Percentiles rank a stretch among this genome's conserved stretches.
Conservation (phyloP, 2,329 filamentous ascomycete species). For the Pseudocercospora cruenta region DNA sequence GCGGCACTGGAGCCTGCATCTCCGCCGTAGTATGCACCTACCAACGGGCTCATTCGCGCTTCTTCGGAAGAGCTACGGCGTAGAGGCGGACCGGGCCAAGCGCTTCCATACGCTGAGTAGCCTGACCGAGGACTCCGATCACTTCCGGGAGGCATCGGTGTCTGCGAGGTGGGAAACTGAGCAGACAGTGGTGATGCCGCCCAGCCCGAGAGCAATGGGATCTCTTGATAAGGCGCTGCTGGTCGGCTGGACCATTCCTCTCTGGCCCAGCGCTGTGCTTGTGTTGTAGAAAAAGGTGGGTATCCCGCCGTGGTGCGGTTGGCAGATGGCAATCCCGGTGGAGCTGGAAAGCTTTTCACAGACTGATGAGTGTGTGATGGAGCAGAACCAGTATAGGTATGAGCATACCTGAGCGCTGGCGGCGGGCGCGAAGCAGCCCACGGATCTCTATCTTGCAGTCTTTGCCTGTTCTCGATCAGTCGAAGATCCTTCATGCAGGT, state of each 20-base stretch:
- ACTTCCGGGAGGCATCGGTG: constrained; percentile 31
- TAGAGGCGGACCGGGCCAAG: constrained; percentile 32
- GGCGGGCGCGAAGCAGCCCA: constrained; percentile 34
- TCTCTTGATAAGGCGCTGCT: constrained; percentile 30
- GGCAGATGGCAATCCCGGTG: constrained; percentile 29
- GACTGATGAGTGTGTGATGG: constrained; percentile 28
- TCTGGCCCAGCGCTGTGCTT: constrained; percentile 34
- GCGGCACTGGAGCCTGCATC: constrained; percentile 29
- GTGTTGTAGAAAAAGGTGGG: constrained; percentile 28
- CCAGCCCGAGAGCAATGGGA: constrained; percentile 31
- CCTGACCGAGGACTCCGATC: constrained; percentile 30
- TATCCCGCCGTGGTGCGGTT: constrained; percentile 28
- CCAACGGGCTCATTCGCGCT: constrained; percentile 28
- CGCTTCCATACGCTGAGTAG: constrained; percentile 30
- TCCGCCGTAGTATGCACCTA: constrained; percentile 29
- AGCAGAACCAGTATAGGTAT: constrained; percentile 27
- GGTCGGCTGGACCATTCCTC: constrained; percentile 35
- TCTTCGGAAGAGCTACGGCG: constrained; percentile 39
- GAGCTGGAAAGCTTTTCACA: constrained; percentile 33
- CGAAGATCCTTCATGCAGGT: neutral
- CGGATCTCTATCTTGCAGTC: constrained; percentile 35
- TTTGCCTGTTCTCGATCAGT: constrained; percentile 30
- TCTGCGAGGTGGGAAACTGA: constrained; percentile 30
- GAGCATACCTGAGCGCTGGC: constrained; percentile 34
- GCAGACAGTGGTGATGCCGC: constrained; percentile 33